Conservation (phyloP, 2,329 filamentous ascomycete species). For the Colletotrichum simmondsii region DNA sequence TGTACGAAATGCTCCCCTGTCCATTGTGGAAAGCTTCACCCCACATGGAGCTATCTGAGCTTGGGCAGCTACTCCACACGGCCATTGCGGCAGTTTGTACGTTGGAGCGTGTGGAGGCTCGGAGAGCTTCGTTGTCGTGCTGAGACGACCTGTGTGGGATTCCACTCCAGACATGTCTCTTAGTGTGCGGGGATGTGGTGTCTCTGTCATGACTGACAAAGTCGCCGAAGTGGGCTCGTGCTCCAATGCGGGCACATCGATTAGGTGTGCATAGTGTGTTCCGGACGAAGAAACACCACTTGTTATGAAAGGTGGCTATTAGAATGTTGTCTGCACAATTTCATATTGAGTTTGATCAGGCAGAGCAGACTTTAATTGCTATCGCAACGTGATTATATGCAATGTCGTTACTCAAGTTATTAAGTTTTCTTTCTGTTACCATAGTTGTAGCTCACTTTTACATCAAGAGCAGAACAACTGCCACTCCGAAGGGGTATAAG, state of each 20-base stretch:
- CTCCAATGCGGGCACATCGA: not conserved
- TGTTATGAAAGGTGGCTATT: not conserved
- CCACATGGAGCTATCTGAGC: constrained; percentile 16
- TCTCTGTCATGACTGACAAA: constrained; percentile 16
- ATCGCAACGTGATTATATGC: not conserved
- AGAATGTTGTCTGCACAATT: not conserved
- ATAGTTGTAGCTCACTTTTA: not conserved
- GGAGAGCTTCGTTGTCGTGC: not conserved
- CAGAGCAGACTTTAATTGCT: not conserved
- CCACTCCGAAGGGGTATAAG: not conserved
- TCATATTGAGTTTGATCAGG: not conserved
- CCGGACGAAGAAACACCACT: not conserved
- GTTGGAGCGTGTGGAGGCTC: not conserved
- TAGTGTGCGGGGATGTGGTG: not conserved
- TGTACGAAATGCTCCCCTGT: not conserved
- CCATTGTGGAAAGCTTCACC: constrained; percentile 6
- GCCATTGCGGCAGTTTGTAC: not conserved
- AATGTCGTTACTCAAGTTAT: not conserved
- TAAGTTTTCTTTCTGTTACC: not conserved
- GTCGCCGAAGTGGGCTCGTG: not conserved
- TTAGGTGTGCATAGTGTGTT: not conserved
- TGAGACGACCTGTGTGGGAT: not conserved
- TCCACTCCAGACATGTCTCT: not conserved
- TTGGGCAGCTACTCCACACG: constrained; percentile 13
- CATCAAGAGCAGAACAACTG: not conserved